Evolutionary conservation across 2,329 filamentous ascomycete genomes (phyloP), one percentile per base, ranked within the genome.

Genomic region (Aspergillus sp.): DNA sequence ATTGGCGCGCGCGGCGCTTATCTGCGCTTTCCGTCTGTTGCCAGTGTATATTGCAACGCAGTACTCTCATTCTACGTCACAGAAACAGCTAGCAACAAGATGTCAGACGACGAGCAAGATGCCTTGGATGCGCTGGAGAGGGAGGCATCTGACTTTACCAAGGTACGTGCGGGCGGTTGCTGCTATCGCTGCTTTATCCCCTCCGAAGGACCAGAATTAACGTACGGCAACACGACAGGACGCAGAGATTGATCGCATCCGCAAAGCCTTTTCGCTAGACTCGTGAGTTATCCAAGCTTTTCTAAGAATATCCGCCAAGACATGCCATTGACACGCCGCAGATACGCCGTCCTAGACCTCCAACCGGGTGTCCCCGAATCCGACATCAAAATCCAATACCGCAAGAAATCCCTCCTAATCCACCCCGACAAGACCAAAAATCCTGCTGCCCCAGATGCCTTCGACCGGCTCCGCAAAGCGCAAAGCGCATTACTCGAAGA

Each of bases 361-460:
- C 89, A 95, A 66, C 93, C 93, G 3, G 93, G 93, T 63, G 88
- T 97, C 19, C 82, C 93, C 47, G 91, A 97, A 59, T 90, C 88
- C 49, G 93, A 97, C 72, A 97, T 98, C 76, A 97, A 96, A 72
- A 75, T 84, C 57, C 80, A 81, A 56, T 98, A 97, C 73, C 90
- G 93, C 75, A 90, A 88, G 61, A 97, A 96, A 70, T 98, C 93
- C n/a, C 83, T 98, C 48, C 82, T 98, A 42, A 97, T 98, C 73
- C 93, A 98, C 74, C 93, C 93, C 5, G 93, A 98, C 75, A 98
- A 98, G 70, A 96, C 93, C 47, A 83, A 83, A 62, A 97, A 98
- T 64, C 85, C 88, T 0, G 80, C 77, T 42, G 93, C 93, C 0
- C 91, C 93, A 3, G 93, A 97, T 60, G 93, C 93, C 55, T 98